Conservation (phyloP, 257 asterid species). For the Primulina eburnea region DNA sequence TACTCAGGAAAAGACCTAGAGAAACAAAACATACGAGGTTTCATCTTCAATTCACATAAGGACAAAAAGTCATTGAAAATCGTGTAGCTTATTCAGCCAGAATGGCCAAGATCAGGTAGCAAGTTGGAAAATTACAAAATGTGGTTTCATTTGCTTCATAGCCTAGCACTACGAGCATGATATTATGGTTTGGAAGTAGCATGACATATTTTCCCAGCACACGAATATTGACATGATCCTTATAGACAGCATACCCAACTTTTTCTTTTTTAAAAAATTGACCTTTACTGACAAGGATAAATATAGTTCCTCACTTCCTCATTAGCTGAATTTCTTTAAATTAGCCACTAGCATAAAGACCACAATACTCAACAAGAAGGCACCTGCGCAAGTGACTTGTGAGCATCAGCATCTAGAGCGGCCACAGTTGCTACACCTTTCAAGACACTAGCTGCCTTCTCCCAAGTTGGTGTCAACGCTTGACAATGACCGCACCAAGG, state of each 20-base stretch:
- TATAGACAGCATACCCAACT: background rate
- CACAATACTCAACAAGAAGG: constrained; percentile 4
- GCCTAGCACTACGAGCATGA: constrained; percentile 3
- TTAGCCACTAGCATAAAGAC: background rate
- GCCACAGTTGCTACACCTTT: constrained; percentile 94
- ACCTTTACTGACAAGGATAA: background rate
- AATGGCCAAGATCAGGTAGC: background rate
- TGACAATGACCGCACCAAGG: constrained; percentile 99
- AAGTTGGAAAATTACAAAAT: constrained; percentile 3
- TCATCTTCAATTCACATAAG: background rate
- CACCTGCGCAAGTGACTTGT: constrained; percentile 88
- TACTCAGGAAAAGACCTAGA: background rate
- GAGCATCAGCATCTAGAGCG: constrained; percentile 97
- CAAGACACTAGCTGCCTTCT: constrained; percentile 77
- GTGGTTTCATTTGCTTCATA: constrained; percentile 13
- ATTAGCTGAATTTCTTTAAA: constrained; percentile 16
- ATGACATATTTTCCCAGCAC: background rate
- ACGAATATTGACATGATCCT: background rate
- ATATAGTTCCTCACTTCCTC: constrained; percentile 8
- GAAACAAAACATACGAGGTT: background rate
- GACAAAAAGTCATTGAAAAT: background rate
- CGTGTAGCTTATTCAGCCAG: background rate
- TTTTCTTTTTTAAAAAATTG: too few relatives aligned
- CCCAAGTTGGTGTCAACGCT: constrained; percentile 88
- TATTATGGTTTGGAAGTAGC: background rate